phyloP scores from a whole-genome alignment of 495 filamentous ascomycete species.

The Aspergillus heteromorphus region DNA sequence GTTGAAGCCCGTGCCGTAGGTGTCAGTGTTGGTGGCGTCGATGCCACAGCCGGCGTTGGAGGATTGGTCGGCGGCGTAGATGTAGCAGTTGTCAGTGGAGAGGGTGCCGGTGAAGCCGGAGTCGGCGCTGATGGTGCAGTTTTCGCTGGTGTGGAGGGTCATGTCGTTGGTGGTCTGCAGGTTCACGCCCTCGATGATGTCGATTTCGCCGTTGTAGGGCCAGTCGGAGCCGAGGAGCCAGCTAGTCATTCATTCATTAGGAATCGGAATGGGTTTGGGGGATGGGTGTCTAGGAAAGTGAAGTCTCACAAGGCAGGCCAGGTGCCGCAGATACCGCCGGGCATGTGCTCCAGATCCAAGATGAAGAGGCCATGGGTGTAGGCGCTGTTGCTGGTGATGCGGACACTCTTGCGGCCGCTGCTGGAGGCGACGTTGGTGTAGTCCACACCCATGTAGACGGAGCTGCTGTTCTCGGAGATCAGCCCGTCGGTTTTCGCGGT shows the following conservation, averaged over 20 bases:
- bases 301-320: slow-evolving; percentile 58
- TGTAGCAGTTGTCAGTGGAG: slow-evolving; percentile 46
- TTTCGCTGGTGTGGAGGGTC: slow-evolving; percentile 59
- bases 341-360: slow-evolving; percentile 56
- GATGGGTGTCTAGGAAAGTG: slow-evolving; percentile 7
- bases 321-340: slow-evolving; percentile 48
- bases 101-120: slow-evolving; percentile 40
- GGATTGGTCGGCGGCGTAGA: slow-evolving; percentile 38
- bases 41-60: slow-evolving; percentile 54
- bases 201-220: slow-evolving; percentile 67
- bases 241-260: too few species aligned
- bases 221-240: slow-evolving; percentile 55
- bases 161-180: slow-evolving; percentile 49
- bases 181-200: slow-evolving; percentile 71
- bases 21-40: slow-evolving; percentile 20
- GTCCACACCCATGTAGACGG: slow-evolving; percentile 41
- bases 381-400: slow-evolving; percentile 46
- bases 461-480: slow-evolving; percentile 43
- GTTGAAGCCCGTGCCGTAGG: slow-evolving; percentile 57
- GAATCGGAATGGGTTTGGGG: too few species aligned
- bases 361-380: slow-evolving; percentile 57
- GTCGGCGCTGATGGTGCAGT: slow-evolving; percentile 48
- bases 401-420: slow-evolving; percentile 53
- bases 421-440: slow-evolving; percentile 19
- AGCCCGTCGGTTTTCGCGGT: slow-evolving; percentile 50